Percentiles rank a stretch among this genome's conserved stretches.
These are phyloP conservation scores for Cyberlindnera mississippiensis DNA, from an alignment of 805 yeast species.

Conservation along the genomic window DNA sequence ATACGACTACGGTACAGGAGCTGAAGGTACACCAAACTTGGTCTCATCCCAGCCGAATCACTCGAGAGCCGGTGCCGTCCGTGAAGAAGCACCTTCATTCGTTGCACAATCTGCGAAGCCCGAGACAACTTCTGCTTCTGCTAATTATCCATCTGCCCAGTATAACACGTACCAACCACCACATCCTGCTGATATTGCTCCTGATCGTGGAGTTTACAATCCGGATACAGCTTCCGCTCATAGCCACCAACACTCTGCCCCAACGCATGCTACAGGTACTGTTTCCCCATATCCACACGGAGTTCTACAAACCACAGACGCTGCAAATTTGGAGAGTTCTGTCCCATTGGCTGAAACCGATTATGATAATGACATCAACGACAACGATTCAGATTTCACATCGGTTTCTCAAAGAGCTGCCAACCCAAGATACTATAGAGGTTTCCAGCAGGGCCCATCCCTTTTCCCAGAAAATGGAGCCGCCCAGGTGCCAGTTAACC, in stretches of 20 bases:
- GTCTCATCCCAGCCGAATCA: constrained; percentile 26
- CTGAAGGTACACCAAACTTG: constrained; percentile 26
- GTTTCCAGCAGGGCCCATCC: constrained; percentile 28
- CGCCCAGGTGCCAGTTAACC: neutral
- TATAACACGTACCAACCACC: constrained; percentile 4
- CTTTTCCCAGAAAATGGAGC: constrained; percentile 16
- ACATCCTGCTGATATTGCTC: neutral
- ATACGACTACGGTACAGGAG: constrained; percentile 8
- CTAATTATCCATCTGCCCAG: constrained; percentile 19
- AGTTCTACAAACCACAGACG: constrained; percentile 2
- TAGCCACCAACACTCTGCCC: neutral
- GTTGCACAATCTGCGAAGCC: constrained; percentile 25
- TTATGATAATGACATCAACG: constrained; percentile 22
- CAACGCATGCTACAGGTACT: neutral
- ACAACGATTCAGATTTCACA: constrained; percentile 59
- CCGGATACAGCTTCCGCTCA: neutral
- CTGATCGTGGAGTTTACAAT: neutral
- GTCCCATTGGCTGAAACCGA: constrained; percentile 14
- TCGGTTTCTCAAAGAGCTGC: constrained; percentile 75
- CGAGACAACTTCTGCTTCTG: constrained; percentile 20
- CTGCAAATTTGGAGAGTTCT: neutral
- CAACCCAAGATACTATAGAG: constrained; percentile 51
- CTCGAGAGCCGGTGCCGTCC: constrained; percentile 22
- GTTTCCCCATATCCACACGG: constrained; percentile 8
- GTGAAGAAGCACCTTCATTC: constrained; percentile 22